Conservation (phyloP, 2,329 filamentous ascomycete species). For the Penicillium aurantiogriseum region DNA sequence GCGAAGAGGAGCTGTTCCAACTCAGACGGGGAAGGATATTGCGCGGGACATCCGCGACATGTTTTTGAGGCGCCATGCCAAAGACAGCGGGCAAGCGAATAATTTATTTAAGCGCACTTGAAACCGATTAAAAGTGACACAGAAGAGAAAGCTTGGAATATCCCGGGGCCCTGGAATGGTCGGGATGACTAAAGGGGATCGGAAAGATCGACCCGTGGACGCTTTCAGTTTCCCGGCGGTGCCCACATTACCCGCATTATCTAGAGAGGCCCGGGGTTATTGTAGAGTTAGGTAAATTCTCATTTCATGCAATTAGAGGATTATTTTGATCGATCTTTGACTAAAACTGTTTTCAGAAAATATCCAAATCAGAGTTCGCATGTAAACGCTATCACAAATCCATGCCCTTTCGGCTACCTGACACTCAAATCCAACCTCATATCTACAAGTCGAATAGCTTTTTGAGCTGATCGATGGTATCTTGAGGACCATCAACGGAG, state of each 20-base stretch:
- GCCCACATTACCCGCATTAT: not conserved
- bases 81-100: not conserved
- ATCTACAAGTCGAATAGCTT: conserved; percentile 69
- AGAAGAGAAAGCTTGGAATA: not conserved
- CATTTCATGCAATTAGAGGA: conserved; percentile 1
- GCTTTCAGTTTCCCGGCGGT: conserved; percentile 4
- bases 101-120: not conserved
- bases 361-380: conserved; percentile 5
- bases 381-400: conserved; percentile 21
- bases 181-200: conserved; percentile 8
- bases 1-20: conserved; percentile 40
- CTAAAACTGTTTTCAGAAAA: not conserved
- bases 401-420: conserved; percentile 1
- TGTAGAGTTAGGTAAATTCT: not conserved
- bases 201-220: conserved; percentile 8
- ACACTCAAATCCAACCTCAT: not conserved
- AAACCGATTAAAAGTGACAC: not conserved
- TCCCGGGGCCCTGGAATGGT: not conserved
- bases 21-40: conserved; percentile 44
- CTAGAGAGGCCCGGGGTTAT: not conserved
- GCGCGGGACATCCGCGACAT: conserved; percentile 45
- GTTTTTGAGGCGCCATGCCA: conserved; percentile 43
- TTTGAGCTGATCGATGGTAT: conserved; percentile 77
- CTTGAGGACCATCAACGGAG: conserved; percentile 74
- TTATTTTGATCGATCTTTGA: conserved; percentile 1